phyloP scores from a whole-genome alignment of 1,284 basidiomycete species.

The Mycena citricolor region DNA sequence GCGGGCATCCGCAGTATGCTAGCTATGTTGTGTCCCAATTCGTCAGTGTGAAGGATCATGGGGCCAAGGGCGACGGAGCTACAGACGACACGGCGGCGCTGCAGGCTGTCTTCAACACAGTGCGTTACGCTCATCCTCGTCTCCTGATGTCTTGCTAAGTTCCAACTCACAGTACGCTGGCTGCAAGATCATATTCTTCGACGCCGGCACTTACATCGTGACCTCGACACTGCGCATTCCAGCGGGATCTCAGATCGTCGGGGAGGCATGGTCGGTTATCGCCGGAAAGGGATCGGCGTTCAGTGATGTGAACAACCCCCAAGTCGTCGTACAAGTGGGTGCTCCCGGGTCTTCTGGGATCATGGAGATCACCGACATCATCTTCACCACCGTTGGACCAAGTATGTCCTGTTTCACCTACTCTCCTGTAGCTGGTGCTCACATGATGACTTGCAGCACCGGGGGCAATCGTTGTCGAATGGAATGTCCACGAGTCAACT shows the following conservation, averaged over 20 bases:
- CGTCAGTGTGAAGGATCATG: constrained; percentile 66
- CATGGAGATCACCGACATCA: constrained; percentile 61
- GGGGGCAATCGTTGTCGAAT: constrained; percentile 72
- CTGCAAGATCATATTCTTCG: constrained; percentile 78
- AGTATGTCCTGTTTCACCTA: too few relatives aligned
- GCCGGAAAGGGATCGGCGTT: constrained; percentile 65
- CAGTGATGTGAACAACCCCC: constrained; percentile 52
- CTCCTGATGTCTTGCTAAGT: not conserved
- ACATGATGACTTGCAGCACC: constrained; percentile 43
- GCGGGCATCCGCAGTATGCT: constrained; percentile 60
- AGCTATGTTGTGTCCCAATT: constrained; percentile 61
- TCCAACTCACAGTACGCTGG: constrained; percentile 53
- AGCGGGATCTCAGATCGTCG: constrained; percentile 66
- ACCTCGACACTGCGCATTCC: constrained; percentile 72
- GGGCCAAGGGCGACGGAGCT: constrained; percentile 71
- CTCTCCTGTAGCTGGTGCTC: too few relatives aligned
- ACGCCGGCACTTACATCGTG: constrained; percentile 72
- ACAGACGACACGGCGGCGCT: constrained; percentile 77
- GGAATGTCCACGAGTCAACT: constrained; percentile 64
- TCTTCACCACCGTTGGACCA: constrained; percentile 57
- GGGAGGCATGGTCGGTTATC: constrained; percentile 77
- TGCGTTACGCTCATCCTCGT: constrained; percentile 28
- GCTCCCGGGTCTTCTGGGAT: constrained; percentile 48
- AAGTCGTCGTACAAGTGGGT: constrained; percentile 60
- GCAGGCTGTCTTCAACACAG: constrained; percentile 58